Conservation (phyloP, 306 rosid species). For the Chamaecrista fasciculata region DNA sequence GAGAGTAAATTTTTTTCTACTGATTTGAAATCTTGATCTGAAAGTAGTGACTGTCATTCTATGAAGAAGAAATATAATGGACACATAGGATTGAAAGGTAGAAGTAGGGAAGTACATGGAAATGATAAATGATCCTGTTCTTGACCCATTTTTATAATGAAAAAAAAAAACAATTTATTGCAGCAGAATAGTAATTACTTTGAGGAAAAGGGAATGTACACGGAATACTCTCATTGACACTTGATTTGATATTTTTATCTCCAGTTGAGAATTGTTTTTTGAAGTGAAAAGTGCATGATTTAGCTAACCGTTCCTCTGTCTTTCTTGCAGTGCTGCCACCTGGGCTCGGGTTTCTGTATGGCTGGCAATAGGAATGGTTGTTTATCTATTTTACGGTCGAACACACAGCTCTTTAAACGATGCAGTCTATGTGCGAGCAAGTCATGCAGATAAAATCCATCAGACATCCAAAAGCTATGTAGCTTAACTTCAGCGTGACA, state of each 20-base stretch:
- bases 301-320: neutral
- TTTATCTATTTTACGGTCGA: slow-evolving; percentile 70
- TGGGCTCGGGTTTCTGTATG: slow-evolving; percentile 86
- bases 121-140: too few species aligned
- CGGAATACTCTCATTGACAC: neutral
- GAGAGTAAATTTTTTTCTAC: neutral
- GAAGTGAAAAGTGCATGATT: slow-evolving; percentile 6
- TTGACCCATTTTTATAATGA: neutral
- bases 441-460: slow-evolving; percentile 42
- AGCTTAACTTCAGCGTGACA: slow-evolving; percentile 25
- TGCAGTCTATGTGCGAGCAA: slow-evolving; percentile 52
- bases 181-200: neutral
- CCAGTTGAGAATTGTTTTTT: neutral
- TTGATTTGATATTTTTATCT: too few species aligned
- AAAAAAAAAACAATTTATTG: neutral
- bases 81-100: neutral
- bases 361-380: slow-evolving; percentile 58
- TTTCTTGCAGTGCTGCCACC: slow-evolving; percentile 52
- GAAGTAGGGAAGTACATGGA: neutral
- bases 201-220: neutral
- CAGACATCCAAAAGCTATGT: slow-evolving; percentile 34
- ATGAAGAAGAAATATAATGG: too few species aligned
- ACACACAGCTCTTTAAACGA: slow-evolving; percentile 64
- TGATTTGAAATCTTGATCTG: neutral
- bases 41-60: neutral